Evolutionary conservation across 2,329 filamentous ascomycete species (phyloP).

Genomic region (Myriangium duriaei): DNA sequence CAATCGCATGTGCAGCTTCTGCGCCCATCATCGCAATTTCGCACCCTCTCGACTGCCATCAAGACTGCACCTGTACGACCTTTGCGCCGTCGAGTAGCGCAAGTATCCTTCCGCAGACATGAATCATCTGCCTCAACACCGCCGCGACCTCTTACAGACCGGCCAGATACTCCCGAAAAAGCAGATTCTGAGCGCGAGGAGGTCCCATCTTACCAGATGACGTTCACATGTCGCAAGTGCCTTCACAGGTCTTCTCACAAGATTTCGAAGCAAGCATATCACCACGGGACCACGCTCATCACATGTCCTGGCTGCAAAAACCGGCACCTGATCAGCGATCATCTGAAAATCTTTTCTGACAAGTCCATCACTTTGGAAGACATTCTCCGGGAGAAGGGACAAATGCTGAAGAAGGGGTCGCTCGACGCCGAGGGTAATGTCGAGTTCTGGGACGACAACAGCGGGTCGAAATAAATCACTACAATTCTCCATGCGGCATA

Average conservation of each 20-base stretch:
- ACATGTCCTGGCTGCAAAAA: conserved; percentile 77
- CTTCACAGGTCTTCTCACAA: conserved; percentile 65
- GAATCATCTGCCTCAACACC: conserved; percentile 10
- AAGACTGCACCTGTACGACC: not conserved
- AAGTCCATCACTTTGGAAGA: conserved; percentile 61
- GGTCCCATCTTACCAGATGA: conserved; percentile 67
- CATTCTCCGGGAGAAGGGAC: conserved; percentile 62
- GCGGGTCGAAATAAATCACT: too few species aligned
- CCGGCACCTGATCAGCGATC: conserved; percentile 83
- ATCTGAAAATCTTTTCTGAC: conserved; percentile 71
- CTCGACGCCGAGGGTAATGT: conserved; percentile 70
- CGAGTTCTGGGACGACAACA: conserved; percentile 74
- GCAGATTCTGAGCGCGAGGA: conserved; percentile 23
- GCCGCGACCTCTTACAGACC: conserved; percentile 19
- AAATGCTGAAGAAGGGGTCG: conserved; percentile 57
- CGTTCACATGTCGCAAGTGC: conserved; percentile 81
- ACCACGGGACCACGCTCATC: conserved; percentile 78
- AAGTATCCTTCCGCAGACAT: conserved; percentile 3
- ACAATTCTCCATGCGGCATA: too few species aligned
- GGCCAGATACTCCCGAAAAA: conserved; percentile 13
- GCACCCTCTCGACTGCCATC: conserved; percentile 4
- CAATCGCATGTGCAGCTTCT: too few species aligned
- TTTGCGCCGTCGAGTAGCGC: not conserved
- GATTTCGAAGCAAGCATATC: conserved; percentile 89
- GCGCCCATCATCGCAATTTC: too few species aligned